phyloP scores from a whole-genome alignment of 2,329 filamentous ascomycete genomes.

The Cladorrhinum sp. region DNA sequence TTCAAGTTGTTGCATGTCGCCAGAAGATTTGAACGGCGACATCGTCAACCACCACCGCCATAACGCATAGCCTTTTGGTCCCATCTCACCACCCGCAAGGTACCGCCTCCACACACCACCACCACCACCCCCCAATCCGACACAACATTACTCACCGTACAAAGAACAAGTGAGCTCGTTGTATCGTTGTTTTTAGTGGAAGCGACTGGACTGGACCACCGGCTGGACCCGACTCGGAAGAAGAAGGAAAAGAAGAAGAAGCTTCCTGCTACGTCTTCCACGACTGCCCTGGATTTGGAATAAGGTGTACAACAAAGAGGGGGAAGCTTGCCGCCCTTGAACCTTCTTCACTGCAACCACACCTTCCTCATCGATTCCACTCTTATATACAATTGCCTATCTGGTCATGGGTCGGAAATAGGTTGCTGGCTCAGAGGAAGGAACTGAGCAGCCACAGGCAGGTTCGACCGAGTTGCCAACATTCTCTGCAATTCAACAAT shows the following conservation, averaged over 20 bases:
- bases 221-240: not conserved
- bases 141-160: not conserved
- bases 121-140: not conserved
- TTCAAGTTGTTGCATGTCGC: too few species aligned
- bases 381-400: not conserved
- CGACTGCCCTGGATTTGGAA: too few species aligned
- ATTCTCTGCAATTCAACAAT: not conserved
- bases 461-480: not conserved
- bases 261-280: not conserved
- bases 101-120: too few species aligned
- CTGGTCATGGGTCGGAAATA: not conserved
- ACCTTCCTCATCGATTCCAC: not conserved
- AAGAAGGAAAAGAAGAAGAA: too few species aligned
- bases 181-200: too few species aligned
- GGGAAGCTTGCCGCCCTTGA: not conserved
- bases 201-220: not conserved
- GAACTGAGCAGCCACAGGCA: not conserved
- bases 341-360: not conserved
- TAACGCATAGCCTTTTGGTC: not conserved
- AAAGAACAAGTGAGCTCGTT: not conserved
- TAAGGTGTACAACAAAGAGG: not conserved
- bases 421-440: not conserved
- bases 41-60: not conserved
- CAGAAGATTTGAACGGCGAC: too few species aligned
- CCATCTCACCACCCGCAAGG: constrained; percentile 18